phyloP scores from a whole-genome alignment of 2,329 filamentous ascomycete genomes.

The Zasmidium citrigriseum region DNA sequence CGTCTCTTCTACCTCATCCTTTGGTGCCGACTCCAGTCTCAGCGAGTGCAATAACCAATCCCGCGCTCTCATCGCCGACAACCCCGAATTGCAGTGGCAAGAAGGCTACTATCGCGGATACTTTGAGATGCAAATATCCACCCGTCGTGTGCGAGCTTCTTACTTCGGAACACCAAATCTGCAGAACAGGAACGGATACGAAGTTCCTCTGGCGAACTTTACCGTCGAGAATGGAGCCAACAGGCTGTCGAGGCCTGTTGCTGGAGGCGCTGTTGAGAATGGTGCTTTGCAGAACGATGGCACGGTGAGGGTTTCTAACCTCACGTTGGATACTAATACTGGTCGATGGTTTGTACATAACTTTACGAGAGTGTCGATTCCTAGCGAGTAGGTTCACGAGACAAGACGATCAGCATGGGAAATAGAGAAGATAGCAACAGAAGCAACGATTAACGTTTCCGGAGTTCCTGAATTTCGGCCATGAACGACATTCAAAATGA shows the following conservation, averaged over 20 bases:
- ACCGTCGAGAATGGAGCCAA: slow-evolving; percentile 63
- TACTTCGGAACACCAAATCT: slow-evolving; percentile 66
- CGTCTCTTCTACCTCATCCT: slow-evolving; percentile 58
- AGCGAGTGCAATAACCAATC: slow-evolving; percentile 50
- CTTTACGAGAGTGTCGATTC: not conserved
- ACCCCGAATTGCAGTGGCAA: slow-evolving; percentile 68
- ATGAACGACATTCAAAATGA: not conserved
- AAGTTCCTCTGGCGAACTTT: slow-evolving; percentile 68
- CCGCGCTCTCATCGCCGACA: slow-evolving; percentile 46
- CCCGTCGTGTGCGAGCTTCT: slow-evolving; percentile 57
- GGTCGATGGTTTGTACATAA: slow-evolving; percentile 23
- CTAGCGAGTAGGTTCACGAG: not conserved
- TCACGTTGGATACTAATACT: slow-evolving; percentile 27
- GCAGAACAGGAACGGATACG: slow-evolving; percentile 59
- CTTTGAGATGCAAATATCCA: slow-evolving; percentile 61
- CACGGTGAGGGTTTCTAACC: slow-evolving; percentile 26
- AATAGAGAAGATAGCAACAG: too few species aligned
- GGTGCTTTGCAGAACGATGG: slow-evolving; percentile 54
- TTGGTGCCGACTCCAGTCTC: slow-evolving; percentile 57
- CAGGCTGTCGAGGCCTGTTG: slow-evolving; percentile 52
- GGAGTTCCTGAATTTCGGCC: not conserved
- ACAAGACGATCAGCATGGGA: too few species aligned
- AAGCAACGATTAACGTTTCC: too few species aligned
- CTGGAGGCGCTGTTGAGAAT: slow-evolving; percentile 52
- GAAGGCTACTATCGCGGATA: slow-evolving; percentile 73